A percentile compares a stretch with the other conserved stretches of the same genome.
phyloP scores from a whole-genome alignment of 2,329 filamentous ascomycete genomes.

The Stagonosporopsis rhizophila region DNA sequence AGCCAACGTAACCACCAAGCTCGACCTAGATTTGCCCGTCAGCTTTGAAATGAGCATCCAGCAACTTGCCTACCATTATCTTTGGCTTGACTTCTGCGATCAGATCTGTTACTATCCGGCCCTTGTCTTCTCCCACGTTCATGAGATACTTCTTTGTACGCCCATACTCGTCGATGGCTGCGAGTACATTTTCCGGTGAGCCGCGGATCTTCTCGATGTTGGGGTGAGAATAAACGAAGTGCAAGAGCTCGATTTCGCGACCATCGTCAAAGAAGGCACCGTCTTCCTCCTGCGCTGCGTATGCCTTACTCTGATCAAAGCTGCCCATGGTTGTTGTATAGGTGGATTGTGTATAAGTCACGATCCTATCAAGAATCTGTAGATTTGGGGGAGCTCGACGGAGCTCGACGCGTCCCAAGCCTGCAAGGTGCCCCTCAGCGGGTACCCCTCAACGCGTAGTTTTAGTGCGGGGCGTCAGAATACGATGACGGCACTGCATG shows the following conservation, averaged over 20 bases:
- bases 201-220: conserved; percentile 69
- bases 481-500: conserved; percentile 31
- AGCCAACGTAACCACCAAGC: conserved; percentile 81
- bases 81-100: conserved; percentile 72
- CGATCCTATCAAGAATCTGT: conserved; percentile 17
- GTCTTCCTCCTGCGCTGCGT: conserved; percentile 55
- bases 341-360: conserved; percentile 19
- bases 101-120: conserved; percentile 71
- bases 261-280: conserved; percentile 67
- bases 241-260: conserved; percentile 74
- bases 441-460: conserved; percentile 35
- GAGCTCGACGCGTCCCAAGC: conserved; percentile 30
- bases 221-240: conserved; percentile 69
- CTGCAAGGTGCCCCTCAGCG: conserved; percentile 26
- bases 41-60: not conserved
- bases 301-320: conserved; percentile 55
- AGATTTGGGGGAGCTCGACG: conserved; percentile 24
- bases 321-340: conserved; percentile 34
- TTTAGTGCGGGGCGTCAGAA: conserved; percentile 33
- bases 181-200: conserved; percentile 68
- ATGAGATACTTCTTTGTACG: conserved; percentile 74
- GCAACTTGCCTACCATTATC: conserved; percentile 61
- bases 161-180: conserved; percentile 74
- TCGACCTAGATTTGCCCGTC: conserved; percentile 61
- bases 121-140: conserved; percentile 81